Evolutionary conservation across 441 rosid species (phyloP).

Genomic region (Croton setiger): DNA sequence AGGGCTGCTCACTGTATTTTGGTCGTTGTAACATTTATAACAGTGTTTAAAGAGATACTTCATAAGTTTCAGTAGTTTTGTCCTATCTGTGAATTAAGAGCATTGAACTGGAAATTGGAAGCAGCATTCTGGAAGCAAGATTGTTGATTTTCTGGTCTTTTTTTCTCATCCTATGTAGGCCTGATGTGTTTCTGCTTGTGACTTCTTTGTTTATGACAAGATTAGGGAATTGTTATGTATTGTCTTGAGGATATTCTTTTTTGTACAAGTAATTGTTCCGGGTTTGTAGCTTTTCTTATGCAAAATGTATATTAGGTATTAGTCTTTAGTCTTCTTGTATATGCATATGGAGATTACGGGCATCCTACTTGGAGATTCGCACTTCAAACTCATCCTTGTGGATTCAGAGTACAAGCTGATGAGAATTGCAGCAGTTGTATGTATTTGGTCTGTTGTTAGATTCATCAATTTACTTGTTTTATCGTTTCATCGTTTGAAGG

Average conservation of each 20-base stretch:
- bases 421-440: slow-evolving; percentile 4
- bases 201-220: slow-evolving; percentile 7
- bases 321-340: slow-evolving; percentile 1
- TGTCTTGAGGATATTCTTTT: slow-evolving; percentile 3
- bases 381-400: neutral
- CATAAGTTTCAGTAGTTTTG: neutral
- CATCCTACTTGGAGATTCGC: slow-evolving; percentile 8
- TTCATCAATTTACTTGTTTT: neutral
- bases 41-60: neutral
- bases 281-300: slow-evolving; percentile 14
- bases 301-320: slow-evolving; percentile 18
- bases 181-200: slow-evolving; percentile 16
- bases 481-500: too few relatives aligned
- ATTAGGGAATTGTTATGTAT: slow-evolving; percentile 13
- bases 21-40: slow-evolving; percentile 22
- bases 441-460: neutral
- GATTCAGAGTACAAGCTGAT: neutral
- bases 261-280: slow-evolving; percentile 15
- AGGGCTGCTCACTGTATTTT: slow-evolving; percentile 24
- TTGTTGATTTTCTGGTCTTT: slow-evolving; percentile 7
- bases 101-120: slow-evolving; percentile 18
- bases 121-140: slow-evolving; percentile 17
- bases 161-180: slow-evolving; percentile 9
- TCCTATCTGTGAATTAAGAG: slow-evolving; percentile 2
- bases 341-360: slow-evolving; percentile 11